phyloP scores from a whole-genome alignment of 1,284 basidiomycete species.

The Chalciporus sp. region DNA sequence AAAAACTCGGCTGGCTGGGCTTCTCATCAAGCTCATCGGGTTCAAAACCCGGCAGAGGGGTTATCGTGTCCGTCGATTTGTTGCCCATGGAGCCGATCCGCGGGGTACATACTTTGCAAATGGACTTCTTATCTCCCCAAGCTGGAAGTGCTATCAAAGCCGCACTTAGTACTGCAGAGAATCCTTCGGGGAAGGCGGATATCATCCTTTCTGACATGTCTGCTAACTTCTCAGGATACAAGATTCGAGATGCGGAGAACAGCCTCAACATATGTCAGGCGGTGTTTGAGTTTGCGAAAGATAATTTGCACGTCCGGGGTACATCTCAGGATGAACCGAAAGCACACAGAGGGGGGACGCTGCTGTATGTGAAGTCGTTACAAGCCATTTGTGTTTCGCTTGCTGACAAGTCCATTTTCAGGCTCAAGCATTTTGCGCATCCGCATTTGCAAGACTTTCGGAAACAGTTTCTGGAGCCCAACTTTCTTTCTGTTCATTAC shows the following conservation, averaged over 20 bases:
- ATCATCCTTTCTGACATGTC: conserved; percentile 81
- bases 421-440: conserved; percentile 76
- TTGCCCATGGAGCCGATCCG: conserved; percentile 66
- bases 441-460: conserved; percentile 62
- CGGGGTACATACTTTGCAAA: conserved; percentile 69
- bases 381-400: not conserved
- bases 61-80: conserved; percentile 76
- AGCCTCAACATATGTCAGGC: conserved; percentile 66
- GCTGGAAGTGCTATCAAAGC: conserved; percentile 52
- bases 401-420: conserved; percentile 30
- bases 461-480: conserved; percentile 48
- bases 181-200: conserved; percentile 57
- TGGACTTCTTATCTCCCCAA: conserved; percentile 70
- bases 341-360: conserved; percentile 50
- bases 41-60: conserved; percentile 42
- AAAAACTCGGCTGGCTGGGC: conserved; percentile 50
- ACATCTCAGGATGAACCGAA: conserved; percentile 39
- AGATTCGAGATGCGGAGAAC: conserved; percentile 56
- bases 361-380: conserved; percentile 56
- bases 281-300: conserved; percentile 61
- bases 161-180: conserved; percentile 42
- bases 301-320: conserved; percentile 51
- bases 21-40: conserved; percentile 4
- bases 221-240: conserved; percentile 68
- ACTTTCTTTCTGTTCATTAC: conserved; percentile 59